Evolutionary conservation across 108 stramenopile genomes (phyloP), one percentile per base, ranked within the genome.

Genomic region (Stephanodiscus triporus): DNA sequence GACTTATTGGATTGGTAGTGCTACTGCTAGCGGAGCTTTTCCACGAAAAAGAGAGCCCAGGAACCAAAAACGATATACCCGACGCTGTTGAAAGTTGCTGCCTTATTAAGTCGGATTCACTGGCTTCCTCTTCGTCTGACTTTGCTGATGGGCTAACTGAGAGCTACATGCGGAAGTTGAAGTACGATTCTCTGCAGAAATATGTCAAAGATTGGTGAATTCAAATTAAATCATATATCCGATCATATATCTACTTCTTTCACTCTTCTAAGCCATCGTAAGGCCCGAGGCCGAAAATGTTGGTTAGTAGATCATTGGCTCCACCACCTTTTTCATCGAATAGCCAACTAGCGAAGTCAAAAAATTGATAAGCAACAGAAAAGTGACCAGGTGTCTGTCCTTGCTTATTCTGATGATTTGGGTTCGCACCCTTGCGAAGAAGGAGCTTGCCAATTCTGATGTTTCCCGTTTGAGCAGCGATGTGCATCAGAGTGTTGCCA

Each of bases 341-440:
- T 0, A 96, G 80, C 91, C 89, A 94, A 49, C 84, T 81, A 17
- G 84, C 78, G 65, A 94, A 77, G 32, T 96, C 88, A 74, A 83
- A 89, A 78, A 91, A 92, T 50, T 88, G 79, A 75, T 93, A 96
- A 37, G 89, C 89, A 56, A 93, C 85, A n/a, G 88, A 86, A 73
- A 85, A 96, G 70, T 96, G 95, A 29, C 87, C 86, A 20, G 93
- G 86, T 8, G 91, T 96, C 26, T 96, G 88, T 40, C 92, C 93
- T 45, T 72, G 66, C 45, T 88, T 85, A 83, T 94, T 96, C 80
- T 94, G 91, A 66, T 95, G 94, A 61, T 95, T 92, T n/a, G 86
- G 86, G 71, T 95, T 92, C 0, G 88, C 89, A 24, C 94, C 94
- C 72, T 93, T 93, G n/a, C 70, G 50, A 32, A 90, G 22, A 6